phyloP scores from a whole-genome alignment of 192 early-diverging fungal species.

The Umbelopsis ramanniana region DNA sequence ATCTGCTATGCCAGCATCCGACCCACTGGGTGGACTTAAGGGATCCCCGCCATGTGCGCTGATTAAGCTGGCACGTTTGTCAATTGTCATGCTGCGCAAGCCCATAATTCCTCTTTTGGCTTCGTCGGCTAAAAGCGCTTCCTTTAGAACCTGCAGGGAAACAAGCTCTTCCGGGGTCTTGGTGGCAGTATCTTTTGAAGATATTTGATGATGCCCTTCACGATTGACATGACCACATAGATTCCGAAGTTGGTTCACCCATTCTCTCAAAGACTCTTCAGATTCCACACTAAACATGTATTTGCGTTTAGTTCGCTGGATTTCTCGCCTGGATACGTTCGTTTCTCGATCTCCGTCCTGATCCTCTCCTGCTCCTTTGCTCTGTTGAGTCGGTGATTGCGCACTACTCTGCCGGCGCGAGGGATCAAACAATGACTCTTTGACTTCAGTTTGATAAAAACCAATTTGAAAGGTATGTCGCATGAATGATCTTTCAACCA shows the following conservation, averaged over 20 bases:
- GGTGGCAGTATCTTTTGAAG: neutral
- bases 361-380: neutral
- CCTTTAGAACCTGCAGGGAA: conserved; percentile 53
- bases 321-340: neutral
- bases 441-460: conserved; percentile 38
- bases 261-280: conserved; percentile 26
- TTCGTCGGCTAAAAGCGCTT: conserved; percentile 50
- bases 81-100: conserved; percentile 5
- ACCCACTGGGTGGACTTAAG: neutral
- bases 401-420: neutral
- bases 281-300: conserved; percentile 46
- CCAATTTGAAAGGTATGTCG: conserved; percentile 66
- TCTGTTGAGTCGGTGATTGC: neutral
- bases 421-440: neutral
- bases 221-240: conserved; percentile 31
- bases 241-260: conserved; percentile 32
- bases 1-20: conserved; percentile 11
- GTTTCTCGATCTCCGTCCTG: neutral
- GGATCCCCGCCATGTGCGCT: conserved; percentile 9
- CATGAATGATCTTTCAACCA: conserved; percentile 69
- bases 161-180: conserved; percentile 45
- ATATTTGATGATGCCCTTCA: conserved; percentile 23
- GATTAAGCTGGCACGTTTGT: conserved; percentile 15
- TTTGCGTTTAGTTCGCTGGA: conserved; percentile 27
- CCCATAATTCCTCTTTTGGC: conserved; percentile 29